Evolutionary conservation across 257 asterid species (phyloP), one percentile per base, ranked within the genome.

Genomic region (Nicotiana paniculata): DNA sequence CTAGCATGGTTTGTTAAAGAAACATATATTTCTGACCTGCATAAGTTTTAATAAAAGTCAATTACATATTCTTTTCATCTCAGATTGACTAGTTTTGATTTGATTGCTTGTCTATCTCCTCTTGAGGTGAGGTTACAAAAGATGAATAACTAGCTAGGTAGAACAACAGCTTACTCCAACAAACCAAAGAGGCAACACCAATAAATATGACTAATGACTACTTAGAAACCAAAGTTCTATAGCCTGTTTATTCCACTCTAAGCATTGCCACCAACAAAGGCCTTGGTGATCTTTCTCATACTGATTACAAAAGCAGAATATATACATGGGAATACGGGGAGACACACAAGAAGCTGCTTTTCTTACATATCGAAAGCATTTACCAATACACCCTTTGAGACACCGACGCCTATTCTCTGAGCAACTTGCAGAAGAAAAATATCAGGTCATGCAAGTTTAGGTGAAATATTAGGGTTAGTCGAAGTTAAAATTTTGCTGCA

Each of bases 371-470:
- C 21, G 66, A 43, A 75, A 54, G 72, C 28, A 43, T 21, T 81
- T 26, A 6, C 79, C 10, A 59, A 17, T 83, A 67, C 33, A 3
- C 7, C 63, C 74, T 64, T 74, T 93, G 90, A 94, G 51, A 96
- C 96, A 77, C 86, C 86, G 78, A 96, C 90, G 70, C 99, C 98
- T 61, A 96, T 94, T 85, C 98, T 91, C 80, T 90, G 90, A 74
- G 98, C 97, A 87, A 94, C 97, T 98, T 96, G 94, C 85, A 86
- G 62, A 61, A 53, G 66, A 53, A 74, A 43, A 18, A 16, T 39
- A 33, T 3, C 63, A 70, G 13, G 66, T 72, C 21, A 15, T 3
- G 37, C 28, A 9, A 63, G 24, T 37, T 43, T 35, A 61, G 59
- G 70, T 1, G 21, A 78, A 39, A 78, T 54, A 78, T 24, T 59